phyloP scores from a whole-genome alignment of 768 basidiomycete genomes.

The Auricularia auricula-judae region DNA sequence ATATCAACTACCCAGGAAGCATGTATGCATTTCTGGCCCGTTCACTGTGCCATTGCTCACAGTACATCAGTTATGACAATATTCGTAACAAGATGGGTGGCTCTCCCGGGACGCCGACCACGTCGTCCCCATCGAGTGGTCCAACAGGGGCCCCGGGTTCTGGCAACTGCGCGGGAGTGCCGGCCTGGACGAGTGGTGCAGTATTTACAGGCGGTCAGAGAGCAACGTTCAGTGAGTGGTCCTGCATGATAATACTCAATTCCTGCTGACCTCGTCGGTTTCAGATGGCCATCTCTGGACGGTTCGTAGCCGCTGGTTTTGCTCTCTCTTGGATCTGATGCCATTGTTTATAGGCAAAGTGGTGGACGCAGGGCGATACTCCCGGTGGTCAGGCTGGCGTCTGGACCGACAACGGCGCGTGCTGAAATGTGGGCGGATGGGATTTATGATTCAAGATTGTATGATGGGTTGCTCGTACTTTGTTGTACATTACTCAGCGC shows the following conservation, averaged over 20 bases:
- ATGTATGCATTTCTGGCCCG: too few species aligned
- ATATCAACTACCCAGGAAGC: not conserved
- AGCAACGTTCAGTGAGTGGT: conserved; percentile 25
- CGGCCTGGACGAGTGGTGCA: conserved; percentile 35
- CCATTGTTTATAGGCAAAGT: conserved; percentile 41
- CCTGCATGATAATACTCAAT: too few species aligned
- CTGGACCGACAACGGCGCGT: not conserved
- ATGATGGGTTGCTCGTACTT: too few species aligned
- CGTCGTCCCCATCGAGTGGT: conserved; percentile 15
- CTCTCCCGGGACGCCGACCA: not conserved
- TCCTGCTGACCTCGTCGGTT: too few species aligned
- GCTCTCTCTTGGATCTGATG: conserved; percentile 21
- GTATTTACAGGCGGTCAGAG: conserved; percentile 36
- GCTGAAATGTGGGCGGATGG: not conserved
- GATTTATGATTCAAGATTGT: not conserved
- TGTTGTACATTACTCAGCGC: too few species aligned
- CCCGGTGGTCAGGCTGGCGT: conserved; percentile 24
- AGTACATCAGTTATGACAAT: conserved; percentile 57
- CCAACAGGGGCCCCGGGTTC: conserved; percentile 10
- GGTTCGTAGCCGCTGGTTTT: not conserved
- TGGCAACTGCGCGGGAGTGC: conserved; percentile 25
- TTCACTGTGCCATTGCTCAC: too few species aligned
- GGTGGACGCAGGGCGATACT: conserved; percentile 52
- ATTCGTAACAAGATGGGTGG: conserved; percentile 50
- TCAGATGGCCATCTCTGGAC: not conserved